Evolutionary conservation across 257 asterid species (phyloP), one percentile per base, ranked within the genome.

Genomic region (Rehmannia glutinosa): DNA sequence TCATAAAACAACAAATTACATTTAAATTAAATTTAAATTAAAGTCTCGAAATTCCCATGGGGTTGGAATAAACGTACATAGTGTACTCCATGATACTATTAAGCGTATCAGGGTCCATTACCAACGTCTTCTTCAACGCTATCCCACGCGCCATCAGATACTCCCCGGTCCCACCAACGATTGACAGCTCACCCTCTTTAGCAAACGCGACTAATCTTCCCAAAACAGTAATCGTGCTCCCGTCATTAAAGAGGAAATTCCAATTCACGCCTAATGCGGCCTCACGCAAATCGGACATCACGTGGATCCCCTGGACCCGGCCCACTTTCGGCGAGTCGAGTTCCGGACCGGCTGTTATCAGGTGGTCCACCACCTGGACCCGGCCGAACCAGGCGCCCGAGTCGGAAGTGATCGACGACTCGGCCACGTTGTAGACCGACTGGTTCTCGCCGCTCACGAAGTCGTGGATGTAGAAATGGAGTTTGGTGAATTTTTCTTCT

Each of bases 61-160:
- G 36, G 38, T 23, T 25, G 5, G 55, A 59, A 2, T 60, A 60
- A n/a, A 64, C 76, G 12, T 75, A 56, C 75, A 69, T 21, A 20
- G 70, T 68, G 36, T 64, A 75, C 53, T 75, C 76, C 75, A 69
- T 69, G 20, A 75, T 62, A 25, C 71, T 75, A 8, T 75, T 70
- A 25, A 28, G 19, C 16, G 79, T 68, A 23, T 41, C 75, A 8
- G 80, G 73, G 6, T 75, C 75, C 68, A 63, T 64, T 0, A 11
- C 23, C 53, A 75, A 19, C 12, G 63, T 53, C 38, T 20, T 47
- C 63, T 74, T 74, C 32, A 64, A 25, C 10, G 78, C 84, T 19
- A 82, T 12, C 27, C 88, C 88, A n/a, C 80, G 73, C 1, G 87
- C 88, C 75, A 83, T 51, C 32, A 74, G 51, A 45, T 75, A 80